A percentile compares a stretch with the other conserved stretches of the same genome.
phyloP scores from a whole-genome alignment of 164 flowering plant species.

The Magnolia sinica region DNA sequence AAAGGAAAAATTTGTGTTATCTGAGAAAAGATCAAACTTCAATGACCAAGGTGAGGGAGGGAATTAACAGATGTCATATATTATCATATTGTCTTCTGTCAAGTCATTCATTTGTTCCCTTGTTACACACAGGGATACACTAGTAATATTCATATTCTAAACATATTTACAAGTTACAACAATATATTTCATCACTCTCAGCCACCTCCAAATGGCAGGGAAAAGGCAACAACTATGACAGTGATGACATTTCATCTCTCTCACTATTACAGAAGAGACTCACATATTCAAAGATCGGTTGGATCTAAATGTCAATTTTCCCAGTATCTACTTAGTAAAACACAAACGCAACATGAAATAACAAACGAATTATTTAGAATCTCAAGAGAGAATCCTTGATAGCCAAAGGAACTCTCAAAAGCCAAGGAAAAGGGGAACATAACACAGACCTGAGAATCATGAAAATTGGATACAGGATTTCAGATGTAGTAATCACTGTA shows the following conservation, averaged over 20 bases:
- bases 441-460: constrained; percentile 32
- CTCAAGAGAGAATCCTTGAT: not conserved
- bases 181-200: not conserved
- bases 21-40: too few species aligned
- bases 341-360: not conserved
- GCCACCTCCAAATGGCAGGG: not conserved
- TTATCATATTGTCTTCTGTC: too few species aligned
- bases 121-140: too few species aligned
- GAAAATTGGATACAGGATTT: constrained; percentile 28
- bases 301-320: not conserved
- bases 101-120: too few species aligned
- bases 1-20: too few species aligned
- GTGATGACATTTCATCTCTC: not conserved
- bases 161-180: too few species aligned
- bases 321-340: not conserved
- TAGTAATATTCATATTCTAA: too few species aligned
- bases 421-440: not conserved
- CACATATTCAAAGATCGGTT: too few species aligned
- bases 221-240: not conserved
- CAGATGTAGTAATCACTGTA: constrained; percentile 19
- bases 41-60: too few species aligned
- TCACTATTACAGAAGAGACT: too few species aligned
- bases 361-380: not conserved
- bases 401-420: not conserved
- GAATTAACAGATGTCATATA: too few species aligned